Conservation (phyloP, 2,329 filamentous ascomycete genomes). For the Chaetoscypha palmicola region DNA sequence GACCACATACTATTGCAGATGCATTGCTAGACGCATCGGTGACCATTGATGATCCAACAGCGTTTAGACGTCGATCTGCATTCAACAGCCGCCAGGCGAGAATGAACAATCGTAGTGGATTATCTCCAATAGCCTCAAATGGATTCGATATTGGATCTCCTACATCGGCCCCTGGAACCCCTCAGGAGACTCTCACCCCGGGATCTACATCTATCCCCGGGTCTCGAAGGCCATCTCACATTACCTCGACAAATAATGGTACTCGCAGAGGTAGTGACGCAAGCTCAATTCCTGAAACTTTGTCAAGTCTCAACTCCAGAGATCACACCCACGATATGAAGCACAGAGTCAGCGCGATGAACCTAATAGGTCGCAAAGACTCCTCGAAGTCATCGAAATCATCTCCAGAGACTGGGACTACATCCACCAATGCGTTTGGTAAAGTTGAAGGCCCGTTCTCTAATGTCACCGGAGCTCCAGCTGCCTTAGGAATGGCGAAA, state of each 20-base stretch:
- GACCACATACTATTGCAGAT: conserved; percentile 73
- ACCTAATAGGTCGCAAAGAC: conserved; percentile 51
- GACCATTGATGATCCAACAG: conserved; percentile 65
- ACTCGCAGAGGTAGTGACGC: conserved; percentile 26
- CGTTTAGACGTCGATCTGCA: conserved; percentile 45
- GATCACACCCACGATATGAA: conserved; percentile 40
- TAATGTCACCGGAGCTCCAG: conserved; percentile 28
- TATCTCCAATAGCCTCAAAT: conserved; percentile 15
- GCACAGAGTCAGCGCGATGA: conserved; percentile 54
- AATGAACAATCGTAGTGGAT: conserved; percentile 30
- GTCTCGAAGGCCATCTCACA: conserved; percentile 14
- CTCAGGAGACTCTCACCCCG: conserved; percentile 16
- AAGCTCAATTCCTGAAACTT: conserved; percentile 23
- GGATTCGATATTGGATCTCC: conserved; percentile 15
- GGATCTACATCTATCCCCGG: conserved; percentile 11
- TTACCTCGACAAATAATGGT: conserved; percentile 9
- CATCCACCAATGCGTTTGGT: conserved; percentile 56
- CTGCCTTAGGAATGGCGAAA: conserved; percentile 33
- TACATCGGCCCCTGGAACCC: conserved; percentile 20
- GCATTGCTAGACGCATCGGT: conserved; percentile 87
- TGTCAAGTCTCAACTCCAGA: conserved; percentile 26
- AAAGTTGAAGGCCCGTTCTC: conserved; percentile 48
- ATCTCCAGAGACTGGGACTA: conserved; percentile 57
- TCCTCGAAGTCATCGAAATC: conserved; percentile 44
- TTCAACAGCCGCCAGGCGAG: conserved; percentile 45